Evolutionary conservation across 768 basidiomycete species (phyloP).

Genomic region (Cyclocybe aegerita): DNA sequence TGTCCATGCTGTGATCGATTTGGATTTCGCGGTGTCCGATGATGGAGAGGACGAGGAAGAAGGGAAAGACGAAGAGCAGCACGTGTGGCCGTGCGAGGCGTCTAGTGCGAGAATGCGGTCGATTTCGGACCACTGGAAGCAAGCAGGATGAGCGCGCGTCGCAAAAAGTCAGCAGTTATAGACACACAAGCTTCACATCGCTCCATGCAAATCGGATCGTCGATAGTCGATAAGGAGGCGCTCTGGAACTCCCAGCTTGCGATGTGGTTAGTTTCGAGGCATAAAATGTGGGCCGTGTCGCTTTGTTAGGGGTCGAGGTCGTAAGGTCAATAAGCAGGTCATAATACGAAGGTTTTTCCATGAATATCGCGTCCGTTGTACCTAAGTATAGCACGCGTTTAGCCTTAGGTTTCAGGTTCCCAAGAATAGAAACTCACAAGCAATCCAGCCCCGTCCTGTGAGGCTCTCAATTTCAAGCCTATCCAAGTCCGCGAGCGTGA

Average conservation of each 20-base stretch:
- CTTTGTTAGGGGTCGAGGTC: conserved; percentile 58
- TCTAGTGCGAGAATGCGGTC: conserved; percentile 64
- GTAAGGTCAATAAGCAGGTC: conserved; percentile 82
- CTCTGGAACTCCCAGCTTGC: conserved; percentile 28
- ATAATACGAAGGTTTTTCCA: conserved; percentile 78
- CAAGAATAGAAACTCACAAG: conserved; percentile 46
- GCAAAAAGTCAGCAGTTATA: background rate
- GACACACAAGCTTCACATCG: conserved; percentile 68
- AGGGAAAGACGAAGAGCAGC: conserved; percentile 36
- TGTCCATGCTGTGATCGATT: conserved; percentile 53
- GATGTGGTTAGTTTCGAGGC: conserved; percentile 49
- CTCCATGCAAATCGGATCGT: conserved; percentile 80
- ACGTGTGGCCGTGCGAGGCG: conserved; percentile 22
- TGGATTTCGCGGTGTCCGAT: conserved; percentile 30
- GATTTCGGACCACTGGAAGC: conserved; percentile 70
- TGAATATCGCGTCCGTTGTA: conserved; percentile 82
- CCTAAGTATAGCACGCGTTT: conserved; percentile 29
- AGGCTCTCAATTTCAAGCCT: conserved; percentile 55
- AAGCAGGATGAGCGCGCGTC: background rate
- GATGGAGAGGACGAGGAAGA: too few relatives aligned
- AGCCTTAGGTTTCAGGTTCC: background rate
- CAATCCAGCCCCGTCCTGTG: conserved; percentile 76
- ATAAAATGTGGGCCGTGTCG: conserved; percentile 66
- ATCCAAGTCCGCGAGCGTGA: conserved; percentile 74
- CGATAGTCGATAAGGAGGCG: conserved; percentile 55